Evolutionary conservation across 2,329 filamentous ascomycete genomes (phyloP).

Genomic region (Sphaerulina musiva): DNA sequence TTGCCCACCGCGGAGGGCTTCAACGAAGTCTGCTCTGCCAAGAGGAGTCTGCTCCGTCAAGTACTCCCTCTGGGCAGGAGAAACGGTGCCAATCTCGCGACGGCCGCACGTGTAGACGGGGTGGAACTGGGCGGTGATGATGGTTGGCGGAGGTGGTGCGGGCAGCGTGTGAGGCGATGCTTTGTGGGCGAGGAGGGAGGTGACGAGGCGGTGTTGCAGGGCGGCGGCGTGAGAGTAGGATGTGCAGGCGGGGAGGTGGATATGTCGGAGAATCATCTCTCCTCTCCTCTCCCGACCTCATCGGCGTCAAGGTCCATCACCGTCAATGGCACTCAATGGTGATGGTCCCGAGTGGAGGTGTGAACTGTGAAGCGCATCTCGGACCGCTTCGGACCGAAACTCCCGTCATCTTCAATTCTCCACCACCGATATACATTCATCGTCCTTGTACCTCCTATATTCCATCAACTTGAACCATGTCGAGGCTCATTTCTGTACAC

Average conservation of each 20-base stretch:
- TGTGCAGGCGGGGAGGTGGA: slow-evolving; percentile 51
- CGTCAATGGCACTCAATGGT: no score
- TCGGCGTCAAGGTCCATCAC: no score
- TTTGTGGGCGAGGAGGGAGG: slow-evolving; percentile 51
- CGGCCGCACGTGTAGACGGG: slow-evolving; percentile 89
- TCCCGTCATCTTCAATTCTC: no score
- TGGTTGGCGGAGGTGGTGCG: slow-evolving; percentile 45
- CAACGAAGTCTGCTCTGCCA: slow-evolving; percentile 55
- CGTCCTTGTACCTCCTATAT: no score
- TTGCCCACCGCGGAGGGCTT: slow-evolving; percentile 76
- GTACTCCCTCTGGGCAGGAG: slow-evolving; percentile 40
- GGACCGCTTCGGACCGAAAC: no score
- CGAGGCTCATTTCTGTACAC: no score
- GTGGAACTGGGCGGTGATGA: slow-evolving; percentile 74
- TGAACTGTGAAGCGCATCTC: no score
- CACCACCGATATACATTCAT: no score
- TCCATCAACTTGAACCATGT: no score
- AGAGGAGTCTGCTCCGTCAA: slow-evolving; percentile 31
- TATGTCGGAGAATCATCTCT: slow-evolving; percentile 48
- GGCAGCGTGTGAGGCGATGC: slow-evolving; percentile 42
- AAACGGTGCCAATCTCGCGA: slow-evolving; percentile 57
- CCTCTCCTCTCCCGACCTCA: no score
- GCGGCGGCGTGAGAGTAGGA: slow-evolving; percentile 50
- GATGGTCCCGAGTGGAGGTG: no score
- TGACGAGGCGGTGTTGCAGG: slow-evolving; percentile 53